A percentile compares a stretch with the other conserved stretches of the same genome.
These are phyloP conservation scores for Arabidopsis arenosa DNA, from an alignment of 345 rosid species.

Conservation along the genomic window DNA sequence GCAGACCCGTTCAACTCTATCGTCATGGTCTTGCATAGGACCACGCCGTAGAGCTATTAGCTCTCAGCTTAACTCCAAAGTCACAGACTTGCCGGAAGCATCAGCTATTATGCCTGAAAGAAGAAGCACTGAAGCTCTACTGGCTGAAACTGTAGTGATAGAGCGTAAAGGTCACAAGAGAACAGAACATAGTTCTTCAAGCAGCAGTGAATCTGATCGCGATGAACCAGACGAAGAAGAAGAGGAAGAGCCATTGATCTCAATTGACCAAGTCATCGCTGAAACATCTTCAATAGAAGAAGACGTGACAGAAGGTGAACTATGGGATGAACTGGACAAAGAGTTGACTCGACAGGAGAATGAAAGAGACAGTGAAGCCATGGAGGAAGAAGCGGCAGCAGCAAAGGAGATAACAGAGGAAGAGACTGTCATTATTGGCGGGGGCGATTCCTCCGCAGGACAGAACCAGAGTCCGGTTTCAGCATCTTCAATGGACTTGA, in stretches of 20 bases:
- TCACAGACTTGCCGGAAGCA: conserved; percentile 57
- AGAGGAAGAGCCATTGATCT: conserved; percentile 73
- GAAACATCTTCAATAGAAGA: conserved; percentile 53
- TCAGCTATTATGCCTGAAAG: conserved; percentile 53
- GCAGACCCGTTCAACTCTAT: conserved; percentile 71
- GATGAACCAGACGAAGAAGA: conserved; percentile 61
- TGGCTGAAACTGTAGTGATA: conserved; percentile 43
- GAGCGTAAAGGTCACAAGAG: conserved; percentile 42
- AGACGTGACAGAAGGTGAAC: conserved; percentile 68
- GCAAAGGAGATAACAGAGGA: conserved; percentile 78
- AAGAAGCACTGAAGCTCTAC: conserved; percentile 53
- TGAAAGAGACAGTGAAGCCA: conserved; percentile 59
- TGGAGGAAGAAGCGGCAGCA: conserved; percentile 80
- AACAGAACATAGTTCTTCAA: conserved; percentile 48
- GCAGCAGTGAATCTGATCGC: conserved; percentile 54
- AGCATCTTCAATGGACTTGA: conserved; percentile 50
- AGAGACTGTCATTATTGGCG: conserved; percentile 52
- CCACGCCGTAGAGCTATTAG: conserved; percentile 73
- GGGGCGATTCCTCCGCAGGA: conserved; percentile 41
- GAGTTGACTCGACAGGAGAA: conserved; percentile 74
- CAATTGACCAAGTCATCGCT: conserved; percentile 46
- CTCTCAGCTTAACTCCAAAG: conserved; percentile 51
- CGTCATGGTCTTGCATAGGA: conserved; percentile 96
- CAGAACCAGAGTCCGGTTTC: conserved; percentile 49
- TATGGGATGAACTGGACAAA: conserved; percentile 89